These are phyloP conservation scores for Rhodotorula sp. DNA, from an alignment of 1,284 basidiomycete species.

Conservation along the genomic window DNA sequence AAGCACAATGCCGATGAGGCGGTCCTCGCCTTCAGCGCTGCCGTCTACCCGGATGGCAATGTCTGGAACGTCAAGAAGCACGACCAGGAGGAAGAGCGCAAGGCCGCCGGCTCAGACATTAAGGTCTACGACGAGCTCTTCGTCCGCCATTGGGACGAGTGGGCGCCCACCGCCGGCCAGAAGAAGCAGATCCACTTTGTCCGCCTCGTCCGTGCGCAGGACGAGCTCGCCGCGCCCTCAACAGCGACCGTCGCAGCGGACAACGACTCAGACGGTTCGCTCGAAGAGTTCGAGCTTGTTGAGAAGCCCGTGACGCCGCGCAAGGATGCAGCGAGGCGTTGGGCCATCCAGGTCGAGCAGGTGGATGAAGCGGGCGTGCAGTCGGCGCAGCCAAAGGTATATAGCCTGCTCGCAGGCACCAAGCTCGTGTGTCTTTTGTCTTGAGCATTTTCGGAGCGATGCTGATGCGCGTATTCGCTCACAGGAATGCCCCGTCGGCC, in stretches of 20 bases:
- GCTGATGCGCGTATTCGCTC: not conserved
- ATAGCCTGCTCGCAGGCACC: conserved; percentile 38
- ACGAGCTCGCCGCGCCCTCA: not conserved
- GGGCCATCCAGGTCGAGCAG: conserved; percentile 62
- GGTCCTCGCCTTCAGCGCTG: conserved; percentile 42
- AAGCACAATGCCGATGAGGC: conserved; percentile 11
- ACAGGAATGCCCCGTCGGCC: conserved; percentile 66
- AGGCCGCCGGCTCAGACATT: conserved; percentile 49
- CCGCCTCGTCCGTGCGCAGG: conserved; percentile 6
- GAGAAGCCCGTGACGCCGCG: conserved; percentile 57
- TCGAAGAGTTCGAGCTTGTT: conserved; percentile 45
- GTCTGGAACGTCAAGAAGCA: conserved; percentile 50
- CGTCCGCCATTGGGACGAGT: conserved; percentile 86
- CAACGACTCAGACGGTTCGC: conserved; percentile 2
- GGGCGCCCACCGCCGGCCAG: conserved; percentile 65
- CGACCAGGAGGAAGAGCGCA: conserved; percentile 35
- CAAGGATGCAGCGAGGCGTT: conserved; percentile 57
- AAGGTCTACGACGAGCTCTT: conserved; percentile 76
- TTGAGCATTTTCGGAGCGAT: conserved; percentile 15
- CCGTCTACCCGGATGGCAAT: conserved; percentile 43
- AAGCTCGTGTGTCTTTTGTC: conserved; percentile 26
- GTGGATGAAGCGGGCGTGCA: not conserved
- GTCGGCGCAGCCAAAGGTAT: not conserved
- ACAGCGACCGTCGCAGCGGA: not conserved
- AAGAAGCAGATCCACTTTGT: conserved; percentile 65